Evolutionary conservation across 139 green algal species (phyloP).

Genomic region (Closterium sp.): DNA sequence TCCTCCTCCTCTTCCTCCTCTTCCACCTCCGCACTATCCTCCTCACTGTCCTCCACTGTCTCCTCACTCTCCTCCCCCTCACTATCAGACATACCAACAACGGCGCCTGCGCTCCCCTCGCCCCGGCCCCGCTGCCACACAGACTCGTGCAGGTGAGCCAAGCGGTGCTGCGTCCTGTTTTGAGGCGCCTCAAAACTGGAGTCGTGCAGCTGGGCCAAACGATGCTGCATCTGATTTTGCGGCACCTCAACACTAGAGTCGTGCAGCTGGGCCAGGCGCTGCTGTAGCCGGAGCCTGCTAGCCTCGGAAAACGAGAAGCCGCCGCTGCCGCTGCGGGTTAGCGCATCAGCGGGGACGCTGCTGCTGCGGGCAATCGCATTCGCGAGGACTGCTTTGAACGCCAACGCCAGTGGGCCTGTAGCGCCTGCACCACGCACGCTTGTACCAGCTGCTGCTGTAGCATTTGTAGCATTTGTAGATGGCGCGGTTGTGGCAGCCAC

Average conservation of each 20-base stretch:
- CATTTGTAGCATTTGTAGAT: no score
- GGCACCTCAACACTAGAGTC: no score
- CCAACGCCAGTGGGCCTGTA: no score
- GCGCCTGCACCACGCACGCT: no score
- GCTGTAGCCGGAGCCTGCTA: not conserved
- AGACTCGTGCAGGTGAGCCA: not conserved
- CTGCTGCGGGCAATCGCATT: not conserved
- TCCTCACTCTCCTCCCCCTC: not conserved
- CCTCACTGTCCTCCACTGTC: not conserved
- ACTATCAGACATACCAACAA: not conserved
- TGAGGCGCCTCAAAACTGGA: no score
- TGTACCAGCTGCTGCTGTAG: no score
- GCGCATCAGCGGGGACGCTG: not conserved
- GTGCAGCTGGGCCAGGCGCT: not conserved
- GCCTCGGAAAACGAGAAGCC: not conserved
- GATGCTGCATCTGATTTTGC: no score
- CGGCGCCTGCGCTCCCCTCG: not conserved
- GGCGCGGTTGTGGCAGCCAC: not conserved
- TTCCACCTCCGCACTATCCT: not conserved
- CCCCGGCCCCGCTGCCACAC: not conserved
- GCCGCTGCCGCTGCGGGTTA: not conserved
- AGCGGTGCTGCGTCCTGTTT: not conserved
- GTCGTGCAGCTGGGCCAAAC: no score
- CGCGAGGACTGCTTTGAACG: no score
- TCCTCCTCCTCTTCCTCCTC: not conserved